phyloP scores from a whole-genome alignment of 108 stramenopile genomes.

The Fragilariopsis cylindrus region DNA sequence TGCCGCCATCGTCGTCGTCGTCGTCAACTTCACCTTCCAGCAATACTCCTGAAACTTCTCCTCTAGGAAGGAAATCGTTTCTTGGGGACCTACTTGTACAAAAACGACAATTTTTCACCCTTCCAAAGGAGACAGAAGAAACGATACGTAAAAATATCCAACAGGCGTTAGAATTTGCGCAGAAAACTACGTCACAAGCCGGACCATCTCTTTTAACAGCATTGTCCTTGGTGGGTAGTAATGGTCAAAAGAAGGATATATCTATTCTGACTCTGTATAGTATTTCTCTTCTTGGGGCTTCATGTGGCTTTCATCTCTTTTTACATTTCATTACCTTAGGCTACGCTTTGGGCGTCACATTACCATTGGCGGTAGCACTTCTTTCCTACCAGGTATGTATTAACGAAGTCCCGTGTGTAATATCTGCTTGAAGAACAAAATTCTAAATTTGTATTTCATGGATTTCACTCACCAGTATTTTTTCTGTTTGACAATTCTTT shows the following conservation, averaged over 20 bases:
- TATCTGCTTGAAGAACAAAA: not conserved
- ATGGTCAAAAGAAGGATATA: slow-evolving; percentile 4
- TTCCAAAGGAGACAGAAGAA: slow-evolving; percentile 1
- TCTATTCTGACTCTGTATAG: slow-evolving; percentile 38
- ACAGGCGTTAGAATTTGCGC: not conserved
- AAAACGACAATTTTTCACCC: not conserved
- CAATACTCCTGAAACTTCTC: not conserved
- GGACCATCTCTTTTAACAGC: slow-evolving; percentile 17
- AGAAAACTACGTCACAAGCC: slow-evolving; percentile 9
- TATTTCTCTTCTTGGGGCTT: slow-evolving; percentile 48
- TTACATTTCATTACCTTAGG: slow-evolving; percentile 66
- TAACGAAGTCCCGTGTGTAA: not conserved
- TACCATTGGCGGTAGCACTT: slow-evolving; percentile 37
- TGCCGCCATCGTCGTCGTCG: too few relatives aligned
- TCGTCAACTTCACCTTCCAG: too few relatives aligned
- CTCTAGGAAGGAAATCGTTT: not conserved
- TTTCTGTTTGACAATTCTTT: slow-evolving; percentile 3
- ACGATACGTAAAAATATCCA: slow-evolving; percentile 1
- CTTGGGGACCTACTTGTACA: not conserved
- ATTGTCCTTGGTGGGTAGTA: slow-evolving; percentile 15
- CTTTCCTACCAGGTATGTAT: slow-evolving; percentile 27
- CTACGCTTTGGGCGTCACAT: slow-evolving; percentile 51
- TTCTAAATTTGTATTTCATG: not conserved
- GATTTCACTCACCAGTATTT: not conserved
- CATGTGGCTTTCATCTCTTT: slow-evolving; percentile 58